Base-by-base conservation (phyloP, 257 asterid species). In the Mentha longifolia region DNA sequence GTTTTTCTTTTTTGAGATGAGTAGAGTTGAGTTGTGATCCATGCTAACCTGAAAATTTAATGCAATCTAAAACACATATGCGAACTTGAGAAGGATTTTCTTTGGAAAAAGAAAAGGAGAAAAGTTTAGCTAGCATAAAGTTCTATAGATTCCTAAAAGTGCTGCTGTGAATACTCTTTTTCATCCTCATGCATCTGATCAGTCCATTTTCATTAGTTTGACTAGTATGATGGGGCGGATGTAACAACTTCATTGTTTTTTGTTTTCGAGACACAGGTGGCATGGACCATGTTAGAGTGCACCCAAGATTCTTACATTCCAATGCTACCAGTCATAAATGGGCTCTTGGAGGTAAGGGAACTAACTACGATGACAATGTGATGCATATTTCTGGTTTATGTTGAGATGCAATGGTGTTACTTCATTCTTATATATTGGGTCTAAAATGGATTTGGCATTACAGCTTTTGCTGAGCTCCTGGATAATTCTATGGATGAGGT, bases 271-370 rank as follows among this genome's bases (percentile, higher is more conserved):
- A 33, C 51, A 25, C 85, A 95, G 99, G 92, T 77, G 91, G 97
- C 76, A 86, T 95, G 95, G 98, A 95, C 82, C 98, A 85, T 82
- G 98, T 87, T 64, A 78, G 99, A 75, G 97, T 95, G 65, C 99
- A 92, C 77, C 98, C 99, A 42, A 89, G 81, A 74, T 95, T 95
- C 65, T 74, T 95, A 57, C 99, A 95, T 78, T 95, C 99, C 57
- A 95, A 95, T 73, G 98, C 99, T 28, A 95, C 99, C 67, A 95
- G 98, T 83, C 99, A 95, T 81, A 95, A 92, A 78, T 95, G 99
- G 99, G 99, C 84, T 58, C 97, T 95, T 74, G 99, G 98, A 84
- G 99, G 99, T 94, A 82, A 68, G 28, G 28, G 61, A 67, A 25
- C 57, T 66, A 22, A 3, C 43, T 15, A 31, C 66, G 65, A 37